These are phyloP conservation scores for Hyaloscypha variabilis DNA, from an alignment of 495 filamentous ascomycete species.

Conservation along the genomic window DNA sequence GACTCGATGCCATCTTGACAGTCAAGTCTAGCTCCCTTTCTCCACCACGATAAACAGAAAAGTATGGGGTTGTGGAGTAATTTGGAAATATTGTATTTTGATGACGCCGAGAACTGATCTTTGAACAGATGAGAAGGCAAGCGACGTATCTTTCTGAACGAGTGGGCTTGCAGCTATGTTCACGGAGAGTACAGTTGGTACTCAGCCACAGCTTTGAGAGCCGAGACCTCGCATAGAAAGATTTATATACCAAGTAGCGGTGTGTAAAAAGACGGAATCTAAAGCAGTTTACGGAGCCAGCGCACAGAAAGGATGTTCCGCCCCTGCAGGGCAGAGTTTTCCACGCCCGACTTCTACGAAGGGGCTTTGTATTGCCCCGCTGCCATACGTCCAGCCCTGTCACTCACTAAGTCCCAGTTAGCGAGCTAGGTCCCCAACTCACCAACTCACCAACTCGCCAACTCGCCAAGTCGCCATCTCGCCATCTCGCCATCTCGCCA, in stretches of 20 bases:
- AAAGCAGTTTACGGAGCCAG: not conserved
- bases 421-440: too few relatives aligned
- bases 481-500: too few relatives aligned
- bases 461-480: too few relatives aligned
- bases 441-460: too few relatives aligned
- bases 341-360: not conserved
- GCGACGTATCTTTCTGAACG: not conserved
- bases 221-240: not conserved
- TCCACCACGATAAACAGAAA: not conserved
- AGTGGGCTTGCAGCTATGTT: not conserved
- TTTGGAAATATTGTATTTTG: too few relatives aligned
- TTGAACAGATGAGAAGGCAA: too few relatives aligned
- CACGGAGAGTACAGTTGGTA: not conserved
- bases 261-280: not conserved
- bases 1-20: not conserved
- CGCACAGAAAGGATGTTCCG: not conserved
- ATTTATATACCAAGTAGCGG: not conserved
- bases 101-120: too few relatives aligned
- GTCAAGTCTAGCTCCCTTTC: not conserved
- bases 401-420: too few relatives aligned
- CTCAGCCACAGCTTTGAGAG: not conserved
- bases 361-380: not conserved
- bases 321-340: not conserved
- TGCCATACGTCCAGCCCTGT: too few relatives aligned
- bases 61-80: not conserved